These are phyloP conservation scores for Candida coleopterorum DNA, from an alignment of 805 yeast species.

Conservation along the genomic window DNA sequence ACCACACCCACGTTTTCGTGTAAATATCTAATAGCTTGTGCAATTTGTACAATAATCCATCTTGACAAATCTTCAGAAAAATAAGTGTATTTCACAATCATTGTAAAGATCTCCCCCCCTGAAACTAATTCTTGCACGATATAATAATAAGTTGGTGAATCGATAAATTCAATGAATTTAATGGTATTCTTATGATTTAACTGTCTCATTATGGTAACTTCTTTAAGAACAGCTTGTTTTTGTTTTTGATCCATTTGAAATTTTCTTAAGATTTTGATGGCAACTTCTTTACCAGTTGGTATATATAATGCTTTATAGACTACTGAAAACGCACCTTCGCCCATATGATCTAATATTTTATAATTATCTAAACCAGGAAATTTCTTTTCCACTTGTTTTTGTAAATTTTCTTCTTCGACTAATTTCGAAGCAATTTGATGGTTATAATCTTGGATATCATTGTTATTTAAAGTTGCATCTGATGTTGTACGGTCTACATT, in stretches of 20 bases:
- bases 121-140: constrained; percentile 67
- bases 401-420: constrained; percentile 31
- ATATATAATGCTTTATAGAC: constrained; percentile 58
- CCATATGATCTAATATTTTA: constrained; percentile 48
- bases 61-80: constrained; percentile 61
- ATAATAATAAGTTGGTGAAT: constrained; percentile 56
- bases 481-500: constrained; percentile 1
- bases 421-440: constrained; percentile 28
- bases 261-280: constrained; percentile 62
- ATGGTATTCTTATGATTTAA: constrained; percentile 63
- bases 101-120: constrained; percentile 75
- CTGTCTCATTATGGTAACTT: constrained; percentile 70
- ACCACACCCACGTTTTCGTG: constrained; percentile 75
- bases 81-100: constrained; percentile 63
- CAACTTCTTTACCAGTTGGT: constrained; percentile 38
- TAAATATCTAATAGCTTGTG: constrained; percentile 59
- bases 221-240: constrained; percentile 69
- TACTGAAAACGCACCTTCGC: constrained; percentile 80
- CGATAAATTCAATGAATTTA: constrained; percentile 59
- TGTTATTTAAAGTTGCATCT: constrained; percentile 3
- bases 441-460: constrained; percentile 10
- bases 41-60: constrained; percentile 60
- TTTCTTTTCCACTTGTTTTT: constrained; percentile 17
- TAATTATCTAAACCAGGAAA: constrained; percentile 40
- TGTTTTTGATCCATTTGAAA: constrained; percentile 59